These are phyloP conservation scores for Colletotrichum camelliae DNA, from an alignment of 2,329 filamentous ascomycete genomes.

Conservation along the genomic window DNA sequence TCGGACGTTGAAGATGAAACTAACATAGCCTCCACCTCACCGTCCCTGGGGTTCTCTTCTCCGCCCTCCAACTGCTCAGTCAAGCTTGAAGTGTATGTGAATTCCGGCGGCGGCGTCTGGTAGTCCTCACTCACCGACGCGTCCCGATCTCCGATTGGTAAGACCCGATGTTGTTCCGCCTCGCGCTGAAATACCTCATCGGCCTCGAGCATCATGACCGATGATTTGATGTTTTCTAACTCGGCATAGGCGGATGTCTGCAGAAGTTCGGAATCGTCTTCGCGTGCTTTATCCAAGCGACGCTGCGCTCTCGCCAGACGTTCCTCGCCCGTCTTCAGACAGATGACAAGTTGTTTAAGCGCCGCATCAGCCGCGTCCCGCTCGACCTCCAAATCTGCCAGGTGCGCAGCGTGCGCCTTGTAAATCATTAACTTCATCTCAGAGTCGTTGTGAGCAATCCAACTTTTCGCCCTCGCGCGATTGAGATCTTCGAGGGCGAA, in stretches of 20 bases:
- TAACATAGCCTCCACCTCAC: no score
- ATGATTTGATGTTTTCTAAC: no score
- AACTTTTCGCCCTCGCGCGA: not conserved
- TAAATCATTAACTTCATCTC: not conserved
- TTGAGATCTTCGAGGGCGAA: not conserved
- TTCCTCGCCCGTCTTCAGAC: not conserved
- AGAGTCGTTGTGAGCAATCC: not conserved
- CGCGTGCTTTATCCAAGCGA: no score
- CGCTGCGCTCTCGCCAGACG: fast-evolving
- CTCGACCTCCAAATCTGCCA: not conserved
- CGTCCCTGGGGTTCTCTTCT: no score
- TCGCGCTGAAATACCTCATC: not conserved
- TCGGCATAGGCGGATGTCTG: no score
- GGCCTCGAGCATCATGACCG: no score
- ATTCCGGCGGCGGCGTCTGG: not conserved
- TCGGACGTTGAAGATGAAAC: no score
- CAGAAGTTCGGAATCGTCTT: no score
- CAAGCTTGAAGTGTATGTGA: not conserved
- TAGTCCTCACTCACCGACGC: not conserved
- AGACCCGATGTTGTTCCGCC: not conserved
- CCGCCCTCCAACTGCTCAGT: not conserved
- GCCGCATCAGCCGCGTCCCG: not conserved
- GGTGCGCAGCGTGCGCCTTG: not conserved
- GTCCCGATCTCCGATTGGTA: not conserved
- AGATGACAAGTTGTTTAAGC: not conserved